Percentiles rank a stretch among this genome's conserved stretches.
phyloP scores from a whole-genome alignment of 2,329 filamentous ascomycete genomes.

The Microdochium paspali region DNA sequence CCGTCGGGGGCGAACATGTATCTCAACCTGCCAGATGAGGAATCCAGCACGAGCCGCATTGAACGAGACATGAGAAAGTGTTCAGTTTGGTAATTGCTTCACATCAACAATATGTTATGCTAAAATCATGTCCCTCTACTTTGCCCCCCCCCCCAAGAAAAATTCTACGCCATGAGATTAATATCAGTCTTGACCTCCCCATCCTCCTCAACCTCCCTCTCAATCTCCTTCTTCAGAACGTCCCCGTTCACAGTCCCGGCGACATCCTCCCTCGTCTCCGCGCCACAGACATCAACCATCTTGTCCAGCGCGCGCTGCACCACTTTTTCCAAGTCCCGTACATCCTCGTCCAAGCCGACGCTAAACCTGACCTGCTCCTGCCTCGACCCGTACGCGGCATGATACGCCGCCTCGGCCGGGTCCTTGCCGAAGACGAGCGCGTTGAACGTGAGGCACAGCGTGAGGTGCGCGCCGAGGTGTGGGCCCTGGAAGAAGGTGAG shows the following conservation, averaged over 20 bases:
- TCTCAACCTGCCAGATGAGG: too few species aligned
- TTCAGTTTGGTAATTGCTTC: too few species aligned
- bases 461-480: constrained; percentile 43
- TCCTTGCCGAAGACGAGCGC: constrained; percentile 31
- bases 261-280: background rate
- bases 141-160: too few species aligned
- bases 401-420: constrained; percentile 19
- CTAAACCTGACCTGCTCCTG: constrained; percentile 34
- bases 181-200: too few species aligned
- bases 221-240: background rate
- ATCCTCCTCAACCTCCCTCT: background rate
- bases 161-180: too few species aligned
- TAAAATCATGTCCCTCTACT: too few species aligned
- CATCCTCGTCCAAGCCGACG: constrained; percentile 33
- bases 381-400: constrained; percentile 25
- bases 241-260: background rate
- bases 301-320: constrained; percentile 2
- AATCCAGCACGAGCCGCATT: too few species aligned
- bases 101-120: too few species aligned
- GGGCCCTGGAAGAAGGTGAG: constrained; percentile 40
- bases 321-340: constrained; percentile 25
- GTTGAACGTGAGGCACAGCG: constrained; percentile 38
- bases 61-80: too few species aligned
- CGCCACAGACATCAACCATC: background rate
- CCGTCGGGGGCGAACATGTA: too few species aligned